Evolutionary conservation across 371 early-diverging fungal genomes (phyloP).

Genomic region (Mortierella sp.): DNA sequence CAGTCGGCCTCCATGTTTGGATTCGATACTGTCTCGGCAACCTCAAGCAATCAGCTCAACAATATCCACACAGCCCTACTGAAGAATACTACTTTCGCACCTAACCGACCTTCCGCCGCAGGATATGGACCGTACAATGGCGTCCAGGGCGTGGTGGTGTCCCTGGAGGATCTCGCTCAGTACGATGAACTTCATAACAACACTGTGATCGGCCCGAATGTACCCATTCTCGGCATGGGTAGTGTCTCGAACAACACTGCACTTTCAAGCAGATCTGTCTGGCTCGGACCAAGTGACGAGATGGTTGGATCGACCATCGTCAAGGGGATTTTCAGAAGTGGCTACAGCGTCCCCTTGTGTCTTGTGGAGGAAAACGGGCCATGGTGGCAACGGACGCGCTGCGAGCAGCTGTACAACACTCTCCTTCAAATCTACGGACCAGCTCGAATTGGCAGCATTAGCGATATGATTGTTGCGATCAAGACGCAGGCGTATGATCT

Average conservation of each 20-base stretch:
- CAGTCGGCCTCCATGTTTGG: slow-evolving; percentile 46
- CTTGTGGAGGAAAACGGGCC: slow-evolving; percentile 53
- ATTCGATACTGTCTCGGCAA: slow-evolving; percentile 39
- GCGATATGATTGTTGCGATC: slow-evolving; percentile 38
- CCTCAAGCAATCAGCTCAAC: slow-evolving; percentile 23
- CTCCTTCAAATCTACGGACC: slow-evolving; percentile 33
- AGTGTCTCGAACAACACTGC: slow-evolving; percentile 27
- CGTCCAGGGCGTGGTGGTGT: slow-evolving; percentile 32
- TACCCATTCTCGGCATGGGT: slow-evolving; percentile 38
- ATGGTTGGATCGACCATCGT: slow-evolving; percentile 29
- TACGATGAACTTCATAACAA: slow-evolving; percentile 19
- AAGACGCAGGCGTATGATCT: slow-evolving; percentile 23
- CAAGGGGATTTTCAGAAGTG: slow-evolving; percentile 36
- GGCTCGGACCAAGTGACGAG: slow-evolving; percentile 34
- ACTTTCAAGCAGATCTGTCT: slow-evolving; percentile 19
- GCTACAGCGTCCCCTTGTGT: slow-evolving; percentile 44
- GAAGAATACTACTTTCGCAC: background rate
- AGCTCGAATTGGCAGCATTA: slow-evolving; percentile 31
- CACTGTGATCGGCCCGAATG: background rate
- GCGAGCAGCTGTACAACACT: slow-evolving; percentile 28
- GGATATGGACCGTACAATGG: slow-evolving; percentile 35
- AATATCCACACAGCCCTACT: slow-evolving; percentile 3
- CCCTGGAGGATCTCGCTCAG: slow-evolving; percentile 26
- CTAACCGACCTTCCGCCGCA: background rate
- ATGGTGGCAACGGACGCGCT: slow-evolving; percentile 35